Percentiles rank a stretch among this genome's conserved stretches.
phyloP scores from a whole-genome alignment of 345 rosid genomes.

The Limnanthes douglasii region DNA sequence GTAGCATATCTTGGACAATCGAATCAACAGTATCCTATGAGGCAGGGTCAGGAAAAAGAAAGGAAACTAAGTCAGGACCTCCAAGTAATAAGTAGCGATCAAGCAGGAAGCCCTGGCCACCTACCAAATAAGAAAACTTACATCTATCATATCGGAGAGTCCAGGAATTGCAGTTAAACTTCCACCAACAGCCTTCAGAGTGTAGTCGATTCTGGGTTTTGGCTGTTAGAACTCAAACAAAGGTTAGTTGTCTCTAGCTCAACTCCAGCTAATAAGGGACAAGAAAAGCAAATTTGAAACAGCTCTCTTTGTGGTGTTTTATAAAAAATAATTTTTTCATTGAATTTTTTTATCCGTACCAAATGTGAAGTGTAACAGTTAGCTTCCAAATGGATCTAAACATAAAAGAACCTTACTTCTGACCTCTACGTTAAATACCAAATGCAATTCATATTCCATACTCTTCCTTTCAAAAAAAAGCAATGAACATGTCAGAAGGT shows the following conservation, averaged over 20 bases:
- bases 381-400: too few species aligned
- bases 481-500: too few species aligned
- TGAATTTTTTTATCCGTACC: too few species aligned
- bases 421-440: too few species aligned
- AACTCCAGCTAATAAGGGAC: not conserved
- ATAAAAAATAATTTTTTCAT: too few species aligned
- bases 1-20: constrained; percentile 84
- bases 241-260: constrained; percentile 10
- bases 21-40: constrained; percentile 78
- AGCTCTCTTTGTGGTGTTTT: not conserved
- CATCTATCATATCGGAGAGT: constrained; percentile 94
- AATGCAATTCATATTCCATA: too few species aligned
- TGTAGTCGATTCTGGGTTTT: constrained; percentile 88
- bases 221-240: constrained; percentile 43
- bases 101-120: too few species aligned
- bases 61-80: constrained; percentile 5
- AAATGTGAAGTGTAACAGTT: too few species aligned
- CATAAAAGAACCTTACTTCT: too few species aligned
- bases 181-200: constrained; percentile 97
- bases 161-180: constrained; percentile 97
- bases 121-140: constrained; percentile 22
- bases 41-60: constrained; percentile 5
- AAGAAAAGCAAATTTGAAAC: not conserved
- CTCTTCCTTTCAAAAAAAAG: too few species aligned
- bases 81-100: too few species aligned